Conservation (phyloP, 2,329 filamentous ascomycete species). For the Ceratocystis albifundus region DNA sequence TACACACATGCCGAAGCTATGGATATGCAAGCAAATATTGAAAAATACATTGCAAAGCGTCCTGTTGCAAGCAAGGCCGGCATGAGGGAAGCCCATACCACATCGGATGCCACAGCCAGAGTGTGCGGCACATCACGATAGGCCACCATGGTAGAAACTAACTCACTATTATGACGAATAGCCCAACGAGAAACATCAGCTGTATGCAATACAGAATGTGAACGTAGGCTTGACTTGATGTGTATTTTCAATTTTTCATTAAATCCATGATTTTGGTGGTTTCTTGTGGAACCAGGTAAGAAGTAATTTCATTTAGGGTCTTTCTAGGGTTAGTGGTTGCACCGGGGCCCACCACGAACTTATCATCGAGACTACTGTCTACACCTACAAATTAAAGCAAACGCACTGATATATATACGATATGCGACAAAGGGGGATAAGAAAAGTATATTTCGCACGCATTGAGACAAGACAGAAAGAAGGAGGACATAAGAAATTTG, state of each 20-base stretch:
- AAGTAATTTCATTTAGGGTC: neutral
- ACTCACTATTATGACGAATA: neutral
- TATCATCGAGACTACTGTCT: no score
- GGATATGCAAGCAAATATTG: neutral
- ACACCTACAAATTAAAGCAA: neutral
- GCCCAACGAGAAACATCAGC: neutral
- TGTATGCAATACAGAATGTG: neutral
- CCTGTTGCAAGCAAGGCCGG: neutral
- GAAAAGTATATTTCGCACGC: constrained; percentile 1
- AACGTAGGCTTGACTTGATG: neutral
- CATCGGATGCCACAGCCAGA: neutral
- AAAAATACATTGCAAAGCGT: neutral
- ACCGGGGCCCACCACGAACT: neutral
- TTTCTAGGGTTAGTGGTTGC: neutral
- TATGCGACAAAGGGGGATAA: neutral
- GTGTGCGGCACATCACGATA: neutral
- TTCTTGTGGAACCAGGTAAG: neutral
- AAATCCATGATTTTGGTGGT: neutral
- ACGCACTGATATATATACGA: neutral
- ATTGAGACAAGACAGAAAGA: neutral
- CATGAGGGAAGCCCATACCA: neutral
- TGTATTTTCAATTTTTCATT: no score
- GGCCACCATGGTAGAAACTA: neutral
- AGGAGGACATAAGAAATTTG: neutral
- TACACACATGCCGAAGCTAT: constrained; percentile 28